Conservation (phyloP, 2,329 filamentous ascomycete genomes). For the Fonsecaea pedrosoi region DNA sequence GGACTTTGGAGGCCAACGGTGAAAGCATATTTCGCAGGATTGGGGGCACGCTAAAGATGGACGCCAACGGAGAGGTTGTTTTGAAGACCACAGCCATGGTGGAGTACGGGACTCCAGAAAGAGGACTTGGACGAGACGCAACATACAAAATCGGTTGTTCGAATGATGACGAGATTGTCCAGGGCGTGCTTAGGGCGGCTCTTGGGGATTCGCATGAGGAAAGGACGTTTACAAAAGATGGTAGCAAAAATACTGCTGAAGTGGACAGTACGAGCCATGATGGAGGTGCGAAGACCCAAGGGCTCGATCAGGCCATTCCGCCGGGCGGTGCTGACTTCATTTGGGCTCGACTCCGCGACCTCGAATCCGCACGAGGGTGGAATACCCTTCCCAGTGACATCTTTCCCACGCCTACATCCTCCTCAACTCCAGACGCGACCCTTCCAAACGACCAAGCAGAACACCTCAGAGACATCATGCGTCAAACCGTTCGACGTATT, state of each 20-base stretch:
- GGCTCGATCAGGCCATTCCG: constrained; percentile 47
- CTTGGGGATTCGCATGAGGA: constrained; percentile 17
- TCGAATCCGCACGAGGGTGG: constrained; percentile 67
- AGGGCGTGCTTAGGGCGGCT: constrained; percentile 54
- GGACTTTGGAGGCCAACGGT: constrained; percentile 74
- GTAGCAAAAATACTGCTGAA: neutral
- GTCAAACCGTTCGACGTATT: constrained; percentile 60
- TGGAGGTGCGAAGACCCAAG: neutral
- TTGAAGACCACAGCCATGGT: constrained; percentile 65
- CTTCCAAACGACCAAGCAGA: constrained; percentile 18
- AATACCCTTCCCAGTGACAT: constrained; percentile 37
- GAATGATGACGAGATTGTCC: constrained; percentile 64
- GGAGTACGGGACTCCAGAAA: constrained; percentile 84
- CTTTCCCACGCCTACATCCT: neutral
- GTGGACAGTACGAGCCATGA: neutral
- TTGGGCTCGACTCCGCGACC: constrained; percentile 67
- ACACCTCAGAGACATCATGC: constrained; percentile 55
- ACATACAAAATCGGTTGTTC: constrained; percentile 63
- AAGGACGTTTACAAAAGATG: neutral
- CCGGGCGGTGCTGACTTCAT: constrained; percentile 65
- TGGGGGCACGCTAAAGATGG: constrained; percentile 58
- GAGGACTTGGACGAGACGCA: constrained; percentile 65
- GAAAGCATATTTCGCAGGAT: constrained; percentile 92
- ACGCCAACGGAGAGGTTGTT: constrained; percentile 41
- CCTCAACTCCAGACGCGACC: constrained; percentile 23